Percentiles rank a stretch among this genome's conserved stretches.
Evolutionary conservation across 805 yeast genomes (phyloP).

Genomic region (Ogataea henricii): DNA sequence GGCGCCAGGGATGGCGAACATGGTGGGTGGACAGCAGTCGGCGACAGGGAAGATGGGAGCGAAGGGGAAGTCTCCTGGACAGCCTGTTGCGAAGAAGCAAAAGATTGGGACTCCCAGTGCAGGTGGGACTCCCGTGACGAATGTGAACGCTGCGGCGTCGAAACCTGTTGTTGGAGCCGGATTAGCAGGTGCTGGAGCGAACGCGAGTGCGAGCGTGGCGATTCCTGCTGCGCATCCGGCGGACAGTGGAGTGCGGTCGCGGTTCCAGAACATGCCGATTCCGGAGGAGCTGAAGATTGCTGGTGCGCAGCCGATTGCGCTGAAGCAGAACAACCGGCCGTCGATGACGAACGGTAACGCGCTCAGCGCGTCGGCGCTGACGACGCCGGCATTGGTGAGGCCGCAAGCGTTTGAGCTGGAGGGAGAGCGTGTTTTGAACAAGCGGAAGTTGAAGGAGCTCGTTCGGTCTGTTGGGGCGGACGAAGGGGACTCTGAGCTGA

Average conservation of each 20-base stretch:
- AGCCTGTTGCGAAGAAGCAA: slow-evolving; percentile 20
- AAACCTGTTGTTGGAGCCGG: slow-evolving; percentile 24
- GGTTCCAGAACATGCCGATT: slow-evolving; percentile 69
- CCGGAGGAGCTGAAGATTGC: slow-evolving; percentile 67
- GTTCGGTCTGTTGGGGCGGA: slow-evolving; percentile 80
- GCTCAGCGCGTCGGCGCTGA: slow-evolving; percentile 64
- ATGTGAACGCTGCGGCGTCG: slow-evolving; percentile 51
- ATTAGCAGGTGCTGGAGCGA: slow-evolving; percentile 12
- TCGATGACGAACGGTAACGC: slow-evolving; percentile 85
- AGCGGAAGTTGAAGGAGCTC: slow-evolving; percentile 85
- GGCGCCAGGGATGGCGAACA: slow-evolving; percentile 7
- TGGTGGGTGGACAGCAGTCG: slow-evolving; percentile 4
- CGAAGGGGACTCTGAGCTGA: slow-evolving; percentile 88
- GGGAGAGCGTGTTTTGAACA: slow-evolving; percentile 81
- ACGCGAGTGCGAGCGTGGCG: slow-evolving; percentile 21
- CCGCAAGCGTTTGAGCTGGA: slow-evolving; percentile 83
- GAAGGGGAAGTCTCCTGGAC: slow-evolving; percentile 12
- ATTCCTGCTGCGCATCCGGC: slow-evolving; percentile 15
- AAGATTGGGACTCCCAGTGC: slow-evolving; percentile 18
- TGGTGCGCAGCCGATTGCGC: slow-evolving; percentile 63
- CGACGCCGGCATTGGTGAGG: slow-evolving; percentile 72
- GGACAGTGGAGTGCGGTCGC: slow-evolving; percentile 48
- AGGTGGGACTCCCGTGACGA: slow-evolving; percentile 42
- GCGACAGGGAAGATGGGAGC: slow-evolving; percentile 9
- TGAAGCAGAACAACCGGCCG: slow-evolving; percentile 69